Evolutionary conservation across 306 rosid genomes (phyloP).

Genomic region (Trichosanthes cucumerina): DNA sequence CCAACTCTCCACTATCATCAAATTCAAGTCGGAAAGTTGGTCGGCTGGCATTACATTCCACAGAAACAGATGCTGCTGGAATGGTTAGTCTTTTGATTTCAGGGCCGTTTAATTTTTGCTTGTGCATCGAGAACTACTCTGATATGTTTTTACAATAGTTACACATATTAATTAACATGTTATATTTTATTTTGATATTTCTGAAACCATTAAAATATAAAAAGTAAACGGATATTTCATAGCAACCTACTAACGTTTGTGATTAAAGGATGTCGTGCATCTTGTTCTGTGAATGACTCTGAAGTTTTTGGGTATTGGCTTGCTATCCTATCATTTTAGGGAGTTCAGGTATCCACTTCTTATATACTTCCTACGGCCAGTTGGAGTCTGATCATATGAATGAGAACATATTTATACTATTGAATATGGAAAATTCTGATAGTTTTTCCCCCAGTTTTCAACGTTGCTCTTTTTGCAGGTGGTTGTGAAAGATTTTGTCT

Average conservation of each 20-base stretch:
- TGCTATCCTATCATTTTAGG: not conserved
- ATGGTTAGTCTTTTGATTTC: slow-evolving; percentile 56
- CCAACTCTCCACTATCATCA: slow-evolving; percentile 77
- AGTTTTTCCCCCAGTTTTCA: not conserved
- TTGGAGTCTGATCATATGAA: not conserved
- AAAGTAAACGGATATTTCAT: not conserved
- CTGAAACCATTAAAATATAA: not conserved
- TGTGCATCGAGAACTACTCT: not conserved
- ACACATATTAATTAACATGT: not conserved
- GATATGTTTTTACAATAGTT: not conserved
- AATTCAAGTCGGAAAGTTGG: slow-evolving; percentile 69
- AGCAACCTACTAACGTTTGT: not conserved
- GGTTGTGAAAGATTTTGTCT: slow-evolving; percentile 63
- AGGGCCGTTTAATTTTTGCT: not conserved
- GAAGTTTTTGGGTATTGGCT: not conserved
- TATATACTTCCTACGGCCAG: not conserved
- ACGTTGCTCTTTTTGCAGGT: slow-evolving; percentile 42
- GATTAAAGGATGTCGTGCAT: not conserved
- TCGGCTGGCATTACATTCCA: slow-evolving; percentile 47
- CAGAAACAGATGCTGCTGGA: slow-evolving; percentile 72
- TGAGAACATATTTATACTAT: not conserved
- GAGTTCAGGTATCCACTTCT: slow-evolving; percentile 1
- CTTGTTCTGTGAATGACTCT: not conserved
- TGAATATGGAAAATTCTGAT: not conserved
- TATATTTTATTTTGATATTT: not conserved